These are phyloP conservation scores for Trypanosoma cruzi DNA, from an alignment of 208 protist genomes.

Conservation along the genomic window DNA sequence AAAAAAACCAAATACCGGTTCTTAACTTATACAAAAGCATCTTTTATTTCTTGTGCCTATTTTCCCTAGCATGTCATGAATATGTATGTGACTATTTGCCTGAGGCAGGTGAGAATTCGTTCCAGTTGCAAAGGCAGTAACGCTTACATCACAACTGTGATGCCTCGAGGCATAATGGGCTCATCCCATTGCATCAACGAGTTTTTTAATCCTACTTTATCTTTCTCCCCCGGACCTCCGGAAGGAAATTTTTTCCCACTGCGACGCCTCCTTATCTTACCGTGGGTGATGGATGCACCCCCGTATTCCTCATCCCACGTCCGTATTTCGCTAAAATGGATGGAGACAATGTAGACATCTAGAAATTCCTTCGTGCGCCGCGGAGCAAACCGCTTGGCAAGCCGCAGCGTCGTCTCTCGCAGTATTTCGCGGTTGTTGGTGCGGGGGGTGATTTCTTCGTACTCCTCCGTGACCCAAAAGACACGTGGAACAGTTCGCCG, in stretches of 20 bases:
- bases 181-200: background rate
- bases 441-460: slow-evolving; percentile 13
- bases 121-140: background rate
- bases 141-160: slow-evolving; percentile 13
- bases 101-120: background rate
- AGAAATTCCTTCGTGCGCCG: slow-evolving; percentile 17
- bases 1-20: no score
- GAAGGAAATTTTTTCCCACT: background rate
- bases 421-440: slow-evolving; percentile 27
- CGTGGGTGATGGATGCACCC: background rate
- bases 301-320: slow-evolving; percentile 19
- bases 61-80: background rate
- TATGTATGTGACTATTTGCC: background rate
- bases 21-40: no score
- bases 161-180: slow-evolving; percentile 6
- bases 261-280: background rate
- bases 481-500: slow-evolving; percentile 15
- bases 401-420: slow-evolving; percentile 5
- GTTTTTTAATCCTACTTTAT: background rate
- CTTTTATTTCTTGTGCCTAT: no score
- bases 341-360: slow-evolving; percentile 20
- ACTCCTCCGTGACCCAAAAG: slow-evolving; percentile 25
- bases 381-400: slow-evolving; percentile 27
- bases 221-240: slow-evolving; percentile 7
- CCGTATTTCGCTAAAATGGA: slow-evolving; percentile 29